Conservation (phyloP, 495 filamentous ascomycete species). For the Neurospora sp. region DNA sequence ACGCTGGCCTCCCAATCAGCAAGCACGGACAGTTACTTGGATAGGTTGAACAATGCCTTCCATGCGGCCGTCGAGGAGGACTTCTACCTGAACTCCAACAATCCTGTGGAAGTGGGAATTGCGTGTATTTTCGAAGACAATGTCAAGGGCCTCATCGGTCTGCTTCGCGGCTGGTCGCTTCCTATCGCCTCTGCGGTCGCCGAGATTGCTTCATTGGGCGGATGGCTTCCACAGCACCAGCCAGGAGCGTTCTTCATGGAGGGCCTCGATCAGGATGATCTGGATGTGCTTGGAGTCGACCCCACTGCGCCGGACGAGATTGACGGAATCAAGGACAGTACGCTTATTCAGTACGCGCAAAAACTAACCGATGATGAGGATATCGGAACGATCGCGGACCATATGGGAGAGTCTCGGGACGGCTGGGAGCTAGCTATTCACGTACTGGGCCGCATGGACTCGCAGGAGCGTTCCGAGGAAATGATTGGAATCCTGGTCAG, state of each 20-base stretch:
- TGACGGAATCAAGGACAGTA: slow-evolving; percentile 54
- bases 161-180: slow-evolving; percentile 69
- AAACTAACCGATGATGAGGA: slow-evolving; percentile 37
- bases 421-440: slow-evolving; percentile 84
- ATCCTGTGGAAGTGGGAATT: slow-evolving; percentile 64
- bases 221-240: slow-evolving; percentile 57
- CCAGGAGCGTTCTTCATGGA: slow-evolving; percentile 23
- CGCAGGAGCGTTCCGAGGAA: slow-evolving; percentile 51
- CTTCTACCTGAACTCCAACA: slow-evolving; percentile 62
- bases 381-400: slow-evolving; percentile 19
- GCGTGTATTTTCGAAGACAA: slow-evolving; percentile 72
- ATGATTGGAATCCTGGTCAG: slow-evolving; percentile 45
- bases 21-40: slow-evolving; percentile 31
- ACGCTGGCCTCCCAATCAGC: slow-evolving; percentile 14
- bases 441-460: slow-evolving; percentile 63
- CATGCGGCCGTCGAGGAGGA: slow-evolving; percentile 34
- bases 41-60: slow-evolving; percentile 40
- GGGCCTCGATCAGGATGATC: slow-evolving; percentile 43
- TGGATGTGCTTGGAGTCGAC: slow-evolving; percentile 44
- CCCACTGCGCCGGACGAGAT: slow-evolving; percentile 32
- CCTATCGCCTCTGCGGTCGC: slow-evolving; percentile 64
- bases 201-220: slow-evolving; percentile 63
- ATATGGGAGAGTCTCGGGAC: slow-evolving; percentile 37
- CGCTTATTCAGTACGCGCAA: slow-evolving; percentile 64
- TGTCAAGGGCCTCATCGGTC: slow-evolving; percentile 57